Evolutionary conservation across 768 basidiomycete species (phyloP).

Genomic region (Lentinus tigrinus): DNA sequence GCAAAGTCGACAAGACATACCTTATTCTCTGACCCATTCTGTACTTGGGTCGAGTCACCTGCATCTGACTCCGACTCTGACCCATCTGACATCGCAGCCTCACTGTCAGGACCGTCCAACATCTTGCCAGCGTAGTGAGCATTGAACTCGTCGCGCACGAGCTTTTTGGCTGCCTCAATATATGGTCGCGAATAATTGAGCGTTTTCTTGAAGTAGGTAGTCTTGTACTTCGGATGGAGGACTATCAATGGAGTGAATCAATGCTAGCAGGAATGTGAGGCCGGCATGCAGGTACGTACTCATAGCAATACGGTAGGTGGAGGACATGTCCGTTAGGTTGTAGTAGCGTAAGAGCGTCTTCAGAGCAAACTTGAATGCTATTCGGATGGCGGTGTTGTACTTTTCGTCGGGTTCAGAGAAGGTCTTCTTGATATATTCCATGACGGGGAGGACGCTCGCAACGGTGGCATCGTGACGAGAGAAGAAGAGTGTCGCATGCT

Average conservation of each 20-base stretch:
- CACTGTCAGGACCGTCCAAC: too few relatives aligned
- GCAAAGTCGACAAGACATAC: background rate
- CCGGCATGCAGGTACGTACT: background rate
- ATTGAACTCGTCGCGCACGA: too few relatives aligned
- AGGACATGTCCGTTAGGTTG: background rate
- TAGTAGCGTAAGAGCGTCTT: background rate
- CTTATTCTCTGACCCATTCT: background rate
- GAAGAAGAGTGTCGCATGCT: constrained; percentile 27
- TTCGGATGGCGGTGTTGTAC: background rate
- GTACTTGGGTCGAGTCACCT: too few relatives aligned
- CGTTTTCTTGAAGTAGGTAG: background rate
- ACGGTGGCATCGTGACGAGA: constrained; percentile 5
- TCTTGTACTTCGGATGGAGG: background rate
- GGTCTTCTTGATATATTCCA: background rate
- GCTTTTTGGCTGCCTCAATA: too few relatives aligned
- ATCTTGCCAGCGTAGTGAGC: too few relatives aligned
- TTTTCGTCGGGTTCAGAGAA: background rate
- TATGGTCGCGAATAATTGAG: too few relatives aligned
- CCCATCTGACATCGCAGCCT: too few relatives aligned
- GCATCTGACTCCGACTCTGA: too few relatives aligned
- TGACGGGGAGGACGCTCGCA: background rate
- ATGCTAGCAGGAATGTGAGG: background rate
- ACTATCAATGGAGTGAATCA: background rate
- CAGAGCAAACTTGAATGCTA: background rate
- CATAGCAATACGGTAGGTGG: background rate